A percentile compares a stretch with the other conserved stretches of the same genome.
Evolutionary conservation across 164 flowering plant genomes (phyloP).

Genomic region (Dillenia turbinata): DNA sequence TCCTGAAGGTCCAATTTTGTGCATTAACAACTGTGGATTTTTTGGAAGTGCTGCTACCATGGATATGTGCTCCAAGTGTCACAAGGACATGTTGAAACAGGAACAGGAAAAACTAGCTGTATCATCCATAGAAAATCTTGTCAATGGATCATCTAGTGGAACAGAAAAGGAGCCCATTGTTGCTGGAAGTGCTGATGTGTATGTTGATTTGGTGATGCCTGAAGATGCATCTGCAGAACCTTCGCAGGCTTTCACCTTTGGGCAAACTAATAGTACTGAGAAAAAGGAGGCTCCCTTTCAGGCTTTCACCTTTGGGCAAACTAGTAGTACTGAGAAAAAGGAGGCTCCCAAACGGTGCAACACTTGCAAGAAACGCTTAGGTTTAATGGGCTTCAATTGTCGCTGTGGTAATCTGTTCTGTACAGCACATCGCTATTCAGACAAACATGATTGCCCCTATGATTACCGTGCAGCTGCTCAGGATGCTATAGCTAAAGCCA

Average conservation of each 20-base stretch:
- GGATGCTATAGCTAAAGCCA: slow-evolving; percentile 49
- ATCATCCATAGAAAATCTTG: slow-evolving; percentile 36
- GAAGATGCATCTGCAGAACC: slow-evolving; percentile 16
- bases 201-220: slow-evolving; percentile 14
- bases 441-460: slow-evolving; percentile 45
- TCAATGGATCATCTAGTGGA: slow-evolving; percentile 34
- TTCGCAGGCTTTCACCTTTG: slow-evolving; percentile 5
- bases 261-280: slow-evolving; percentile 21
- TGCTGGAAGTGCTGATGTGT: slow-evolving; percentile 16
- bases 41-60: slow-evolving; percentile 51
- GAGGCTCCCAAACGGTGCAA: slow-evolving; percentile 42
- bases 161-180: slow-evolving; percentile 19
- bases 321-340: slow-evolving; percentile 26
- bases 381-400: slow-evolving; percentile 49
- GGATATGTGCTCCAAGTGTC: slow-evolving; percentile 64
- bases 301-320: slow-evolving; percentile 10
- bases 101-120: slow-evolving; percentile 46
- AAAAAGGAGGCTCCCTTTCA: no score
- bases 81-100: slow-evolving; percentile 43
- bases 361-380: slow-evolving; percentile 42
- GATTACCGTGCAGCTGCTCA: slow-evolving; percentile 42
- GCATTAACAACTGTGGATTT: slow-evolving; percentile 51
- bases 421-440: slow-evolving; percentile 44
- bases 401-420: slow-evolving; percentile 45
- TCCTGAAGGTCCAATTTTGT: slow-evolving; percentile 42